Conservation (phyloP, 805 yeast species). For the Metschnikowia arizonensis region DNA sequence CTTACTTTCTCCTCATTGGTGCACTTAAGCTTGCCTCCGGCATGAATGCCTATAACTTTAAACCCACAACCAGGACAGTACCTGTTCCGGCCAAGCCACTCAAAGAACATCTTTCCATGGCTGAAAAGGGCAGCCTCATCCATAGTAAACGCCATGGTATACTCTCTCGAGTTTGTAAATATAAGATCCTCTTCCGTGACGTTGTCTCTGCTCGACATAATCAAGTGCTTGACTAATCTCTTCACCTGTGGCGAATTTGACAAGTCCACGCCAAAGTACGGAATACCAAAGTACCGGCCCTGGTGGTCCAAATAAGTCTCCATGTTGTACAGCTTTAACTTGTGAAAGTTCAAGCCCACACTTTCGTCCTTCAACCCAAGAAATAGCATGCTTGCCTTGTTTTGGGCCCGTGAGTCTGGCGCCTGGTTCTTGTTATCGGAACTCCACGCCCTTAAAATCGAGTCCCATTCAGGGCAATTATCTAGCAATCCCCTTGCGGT, state of each 20-base stretch:
- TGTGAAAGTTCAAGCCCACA: constrained; percentile 35
- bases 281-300: constrained; percentile 54
- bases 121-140: constrained; percentile 65
- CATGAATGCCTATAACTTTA: constrained; percentile 55
- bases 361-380: constrained; percentile 46
- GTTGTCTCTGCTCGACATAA: constrained; percentile 12
- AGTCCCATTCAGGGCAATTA: constrained; percentile 13
- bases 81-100: constrained; percentile 72
- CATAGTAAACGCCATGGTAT: constrained; percentile 31
- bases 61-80: constrained; percentile 88
- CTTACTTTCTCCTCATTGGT: constrained; percentile 16
- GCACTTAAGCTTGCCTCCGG: constrained; percentile 46
- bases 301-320: constrained; percentile 41
- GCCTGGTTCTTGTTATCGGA: constrained; percentile 32
- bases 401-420: constrained; percentile 36
- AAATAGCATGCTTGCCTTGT: constrained; percentile 34
- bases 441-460: constrained; percentile 22
- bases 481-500: constrained; percentile 22
- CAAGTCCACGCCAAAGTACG: constrained; percentile 62
- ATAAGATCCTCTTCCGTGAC: constrained; percentile 16
- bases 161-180: constrained; percentile 35
- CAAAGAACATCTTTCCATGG: constrained; percentile 78
- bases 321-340: constrained; percentile 25
- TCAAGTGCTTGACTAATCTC: constrained; percentile 29
- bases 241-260: constrained; percentile 41